Conservation (phyloP, 2,329 filamentous ascomycete genomes). For the Fusarium guadeloupense region DNA sequence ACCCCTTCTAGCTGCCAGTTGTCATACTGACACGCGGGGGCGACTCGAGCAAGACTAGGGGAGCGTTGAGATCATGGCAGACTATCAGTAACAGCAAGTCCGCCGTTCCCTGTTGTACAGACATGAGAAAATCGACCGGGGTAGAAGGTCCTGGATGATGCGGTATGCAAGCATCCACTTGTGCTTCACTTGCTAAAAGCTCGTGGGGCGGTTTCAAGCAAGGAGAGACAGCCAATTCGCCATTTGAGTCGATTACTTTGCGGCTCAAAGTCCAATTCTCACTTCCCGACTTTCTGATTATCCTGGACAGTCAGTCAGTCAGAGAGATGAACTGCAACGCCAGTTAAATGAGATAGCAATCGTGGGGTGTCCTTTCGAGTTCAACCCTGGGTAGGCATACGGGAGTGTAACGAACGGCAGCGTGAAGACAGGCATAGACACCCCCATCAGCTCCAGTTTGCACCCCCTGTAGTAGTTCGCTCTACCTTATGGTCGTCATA, state of each 20-base stretch:
- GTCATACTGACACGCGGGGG: conserved; percentile 40
- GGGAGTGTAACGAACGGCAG: conserved; percentile 42
- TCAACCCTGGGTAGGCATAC: conserved; percentile 28
- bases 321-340: conserved; percentile 15
- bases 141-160: conserved; percentile 37
- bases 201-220: conserved; percentile 33
- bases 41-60: conserved; percentile 36
- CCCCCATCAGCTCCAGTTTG: conserved; percentile 25
- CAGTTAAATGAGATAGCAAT: conserved; percentile 4
- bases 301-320: neutral
- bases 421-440: conserved; percentile 26
- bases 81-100: conserved; percentile 21
- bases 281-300: conserved; percentile 2
- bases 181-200: conserved; percentile 35
- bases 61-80: conserved; percentile 25
- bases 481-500: conserved; percentile 30
- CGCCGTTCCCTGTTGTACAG: conserved; percentile 36
- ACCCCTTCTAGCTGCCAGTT: conserved; percentile 30
- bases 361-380: conserved; percentile 19
- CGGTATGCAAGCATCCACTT: conserved; percentile 41
- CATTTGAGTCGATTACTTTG: conserved; percentile 10
- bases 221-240: conserved; percentile 29
- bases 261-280: conserved; percentile 19
- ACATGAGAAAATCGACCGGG: conserved; percentile 36
- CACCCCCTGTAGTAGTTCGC: conserved; percentile 35